Evolutionary conservation across 371 early-diverging fungal species (phyloP), one percentile per base, ranked within the genome.

Genomic region (Actinomortierella ambigua): DNA sequence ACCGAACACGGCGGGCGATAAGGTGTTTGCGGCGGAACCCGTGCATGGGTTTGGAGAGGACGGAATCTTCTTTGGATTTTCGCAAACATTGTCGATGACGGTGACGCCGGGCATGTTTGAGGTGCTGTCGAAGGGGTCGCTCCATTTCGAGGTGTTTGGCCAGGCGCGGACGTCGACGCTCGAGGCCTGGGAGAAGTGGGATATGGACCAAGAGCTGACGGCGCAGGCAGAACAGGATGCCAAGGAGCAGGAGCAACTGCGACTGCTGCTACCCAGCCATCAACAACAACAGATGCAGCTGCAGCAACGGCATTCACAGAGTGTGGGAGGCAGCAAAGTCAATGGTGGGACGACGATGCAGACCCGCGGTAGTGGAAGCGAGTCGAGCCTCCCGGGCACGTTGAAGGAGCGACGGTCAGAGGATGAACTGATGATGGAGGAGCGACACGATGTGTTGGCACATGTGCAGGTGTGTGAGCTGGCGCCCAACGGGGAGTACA

Each of bases 401-500:
- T 43, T 68, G 22, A 15, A 79, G 14, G 88, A 88, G 34, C 78
- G 87, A 24, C 76, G 84, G 48, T 81, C 87, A 0, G 87, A 89
- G 69, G 89, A 91, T 53, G 90, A 87, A 46, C 75, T 89, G 20
- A 63, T 88, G 27, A 79, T 81, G 3, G 83, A 86, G 20, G 90
- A 90, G 52, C 81, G 85, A 5, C 93, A 93, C 53, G 91, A 91
- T 65, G 71, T 93, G 0, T 65, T 87, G 20, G 80, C 88, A 9
- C 87, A 89, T 81, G 65, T 90, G 17, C 88, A 90, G 54, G 73
- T 91, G 17, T 78, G 85, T 40, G 93, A 93, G 54, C 65, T 89
- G n/a, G 82, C 81, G 8, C 68, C 85, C 1, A 80, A 85, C 27
- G 95, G 95, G 2, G 85, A 87, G 9, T 94, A 93, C 76, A 82